A percentile compares a stretch with the other conserved stretches of the same genome.
Conservation (phyloP, 306 rosid species). For the Acmispon strigosus region DNA sequence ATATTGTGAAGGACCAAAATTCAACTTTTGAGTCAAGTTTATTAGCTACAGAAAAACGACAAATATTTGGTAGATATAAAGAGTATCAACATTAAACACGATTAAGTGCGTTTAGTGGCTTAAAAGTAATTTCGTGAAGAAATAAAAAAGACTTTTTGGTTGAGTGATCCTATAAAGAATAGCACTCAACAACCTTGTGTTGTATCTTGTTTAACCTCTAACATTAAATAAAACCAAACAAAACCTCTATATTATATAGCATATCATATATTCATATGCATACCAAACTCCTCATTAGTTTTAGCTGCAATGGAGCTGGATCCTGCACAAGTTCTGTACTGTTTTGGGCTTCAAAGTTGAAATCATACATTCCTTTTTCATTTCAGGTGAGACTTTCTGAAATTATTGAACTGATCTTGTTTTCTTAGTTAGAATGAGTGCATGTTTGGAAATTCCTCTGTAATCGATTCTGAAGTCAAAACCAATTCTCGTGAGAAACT, state of each 20-base stretch:
- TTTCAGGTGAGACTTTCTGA: conserved; percentile 20
- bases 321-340: conserved; percentile 9
- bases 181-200: conserved; percentile 5
- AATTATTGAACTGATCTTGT: neutral
- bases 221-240: conserved; percentile 17
- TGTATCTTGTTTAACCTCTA: conserved; percentile 13
- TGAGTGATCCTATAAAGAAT: conserved; percentile 4
- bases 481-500: too few relatives aligned
- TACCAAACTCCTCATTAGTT: neutral
- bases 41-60: neutral
- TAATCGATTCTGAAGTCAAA: too few relatives aligned
- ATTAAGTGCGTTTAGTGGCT: conserved; percentile 5
- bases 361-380: conserved; percentile 5
- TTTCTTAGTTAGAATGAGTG: neutral
- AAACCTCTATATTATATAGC: neutral
- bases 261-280: neutral
- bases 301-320: neutral
- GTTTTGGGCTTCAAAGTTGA: conserved; percentile 1
- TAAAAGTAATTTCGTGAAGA: neutral
- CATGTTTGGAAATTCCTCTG: neutral
- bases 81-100: neutral
- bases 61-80: neutral
- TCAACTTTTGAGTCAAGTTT: neutral
- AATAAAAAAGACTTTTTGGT: neutral
- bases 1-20: too few relatives aligned